These are phyloP conservation scores for Neonectria ditissima DNA, from an alignment of 2,329 filamentous ascomycete genomes.

Conservation along the genomic window DNA sequence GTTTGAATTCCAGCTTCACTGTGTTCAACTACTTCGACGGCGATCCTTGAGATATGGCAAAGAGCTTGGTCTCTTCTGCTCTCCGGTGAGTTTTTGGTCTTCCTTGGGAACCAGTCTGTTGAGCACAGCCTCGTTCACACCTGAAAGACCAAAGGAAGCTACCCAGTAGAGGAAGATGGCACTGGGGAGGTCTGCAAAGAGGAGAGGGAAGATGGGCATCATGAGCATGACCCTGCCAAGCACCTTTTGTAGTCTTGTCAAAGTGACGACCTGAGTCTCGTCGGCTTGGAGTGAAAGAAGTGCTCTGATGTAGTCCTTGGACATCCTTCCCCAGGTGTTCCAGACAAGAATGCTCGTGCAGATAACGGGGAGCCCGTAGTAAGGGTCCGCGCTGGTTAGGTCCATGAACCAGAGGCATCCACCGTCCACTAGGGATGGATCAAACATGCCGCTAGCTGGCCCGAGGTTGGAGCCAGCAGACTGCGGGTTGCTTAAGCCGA, in stretches of 20 bases:
- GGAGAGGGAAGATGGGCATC: constrained; percentile 50
- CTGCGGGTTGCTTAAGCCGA: constrained; percentile 44
- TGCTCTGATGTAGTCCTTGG: constrained; percentile 43
- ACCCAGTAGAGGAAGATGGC: constrained; percentile 57
- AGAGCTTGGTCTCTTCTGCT: constrained; percentile 21
- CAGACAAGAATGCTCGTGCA: constrained; percentile 48
- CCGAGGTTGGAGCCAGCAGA: constrained; percentile 40
- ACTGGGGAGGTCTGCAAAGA: constrained; percentile 52
- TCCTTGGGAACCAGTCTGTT: constrained; percentile 37
- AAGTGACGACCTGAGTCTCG: constrained; percentile 29
- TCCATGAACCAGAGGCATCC: constrained; percentile 69
- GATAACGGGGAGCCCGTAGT: constrained; percentile 58
- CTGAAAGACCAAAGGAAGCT: constrained; percentile 50
- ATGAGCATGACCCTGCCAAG: constrained; percentile 49
- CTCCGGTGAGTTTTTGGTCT: constrained; percentile 29
- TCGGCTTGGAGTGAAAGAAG: constrained; percentile 40
- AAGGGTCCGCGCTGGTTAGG: constrained; percentile 64
- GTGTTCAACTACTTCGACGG: constrained; percentile 22
- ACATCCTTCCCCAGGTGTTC: constrained; percentile 47
- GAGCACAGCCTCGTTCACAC: constrained; percentile 50
- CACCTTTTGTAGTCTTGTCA: constrained; percentile 41
- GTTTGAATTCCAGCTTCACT: constrained; percentile 28
- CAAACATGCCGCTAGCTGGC: constrained; percentile 43
- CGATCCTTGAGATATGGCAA: constrained; percentile 40
- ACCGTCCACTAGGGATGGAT: constrained; percentile 59